Percentiles rank a stretch among this genome's conserved stretches.
Conservation (phyloP, 257 asterid species). For the Apocynum venetum region DNA sequence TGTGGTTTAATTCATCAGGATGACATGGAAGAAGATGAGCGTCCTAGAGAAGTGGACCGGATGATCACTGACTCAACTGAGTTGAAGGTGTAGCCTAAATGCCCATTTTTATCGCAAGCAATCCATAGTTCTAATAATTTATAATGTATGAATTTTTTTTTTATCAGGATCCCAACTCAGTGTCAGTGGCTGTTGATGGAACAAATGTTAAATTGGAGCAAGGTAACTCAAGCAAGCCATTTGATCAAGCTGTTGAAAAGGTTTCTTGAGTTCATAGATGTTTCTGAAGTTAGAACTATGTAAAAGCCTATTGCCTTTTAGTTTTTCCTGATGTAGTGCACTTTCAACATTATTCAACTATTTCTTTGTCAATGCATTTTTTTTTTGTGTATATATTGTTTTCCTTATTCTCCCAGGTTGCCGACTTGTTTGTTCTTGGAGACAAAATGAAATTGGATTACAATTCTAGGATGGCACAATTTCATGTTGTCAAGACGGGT, state of each 20-base stretch:
- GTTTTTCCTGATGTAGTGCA: background rate
- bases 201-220: conserved; percentile 25
- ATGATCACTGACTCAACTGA: conserved; percentile 20
- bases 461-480: too few species aligned
- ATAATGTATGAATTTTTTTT: conserved; percentile 9
- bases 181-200: conserved; percentile 23
- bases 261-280: conserved; percentile 2
- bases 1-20: conserved; percentile 26
- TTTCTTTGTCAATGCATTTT: background rate
- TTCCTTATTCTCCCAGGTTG: background rate
- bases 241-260: conserved; percentile 25
- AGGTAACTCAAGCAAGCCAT: conserved; percentile 33
- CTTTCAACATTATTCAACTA: background rate
- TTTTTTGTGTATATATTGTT: background rate
- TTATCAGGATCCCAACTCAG: conserved; percentile 26
- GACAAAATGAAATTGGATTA: background rate
- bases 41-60: conserved; percentile 22
- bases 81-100: conserved; percentile 24
- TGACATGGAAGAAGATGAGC: conserved; percentile 30
- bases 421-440: background rate
- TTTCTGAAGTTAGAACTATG: background rate
- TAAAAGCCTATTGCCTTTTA: background rate
- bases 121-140: background rate
- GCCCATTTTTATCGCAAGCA: conserved; percentile 7
- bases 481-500: too few species aligned